Base-by-base conservation (phyloP, 495 filamentous ascomycete genomes). In the Aspergillus saccharolyticus region DNA sequence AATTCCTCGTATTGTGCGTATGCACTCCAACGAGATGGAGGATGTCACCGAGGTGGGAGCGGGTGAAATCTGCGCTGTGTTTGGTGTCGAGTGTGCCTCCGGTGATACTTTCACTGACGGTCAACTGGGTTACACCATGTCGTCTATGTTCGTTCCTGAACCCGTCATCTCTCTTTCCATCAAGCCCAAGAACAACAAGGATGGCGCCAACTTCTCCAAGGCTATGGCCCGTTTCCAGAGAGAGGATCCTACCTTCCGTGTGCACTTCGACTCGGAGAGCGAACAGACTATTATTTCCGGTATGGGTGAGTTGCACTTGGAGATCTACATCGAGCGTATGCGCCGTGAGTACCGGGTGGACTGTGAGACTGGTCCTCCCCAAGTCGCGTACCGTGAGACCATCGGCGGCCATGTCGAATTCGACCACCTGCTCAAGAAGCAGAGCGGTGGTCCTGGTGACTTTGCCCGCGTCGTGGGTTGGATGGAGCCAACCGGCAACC, bases 21-120 rank as follows among this genome's bases (percentile, higher is more conserved):
- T 99, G 95, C 95, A 99, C 79, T 96, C 91, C 30, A 96, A 97
- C 68, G 95, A 99, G 69, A 94, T 99, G 95, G 95, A 97, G 73
- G 95, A 99, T 61, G 89, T 96, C 15, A 76, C 68, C 47, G 92
- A 97, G 69, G 87, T 99, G 50, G 89, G 90, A 44, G 91, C 95
- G 42, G 95, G 95, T 66, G 95, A 99, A 69, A 97, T 99, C 54
- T 97, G 95, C 66, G 95, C 95, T 51, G 92, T 99, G 54, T 99
- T 99, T 68, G 95, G 95, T 68, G 87, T 99, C 53, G 95, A 99
- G 57, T 99, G 95, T 73, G 91, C 95, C 19, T 97, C 93, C 33
- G 95, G 95, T 63, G 95, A 99, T 67, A 97, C 92, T 24, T 99
- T 99, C 80, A 96, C 95, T 16, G 95, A 99, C 66, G 95, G 95